phyloP scores from a whole-genome alignment of 331 rosid genomes.

The Quercus lobata region DNA sequence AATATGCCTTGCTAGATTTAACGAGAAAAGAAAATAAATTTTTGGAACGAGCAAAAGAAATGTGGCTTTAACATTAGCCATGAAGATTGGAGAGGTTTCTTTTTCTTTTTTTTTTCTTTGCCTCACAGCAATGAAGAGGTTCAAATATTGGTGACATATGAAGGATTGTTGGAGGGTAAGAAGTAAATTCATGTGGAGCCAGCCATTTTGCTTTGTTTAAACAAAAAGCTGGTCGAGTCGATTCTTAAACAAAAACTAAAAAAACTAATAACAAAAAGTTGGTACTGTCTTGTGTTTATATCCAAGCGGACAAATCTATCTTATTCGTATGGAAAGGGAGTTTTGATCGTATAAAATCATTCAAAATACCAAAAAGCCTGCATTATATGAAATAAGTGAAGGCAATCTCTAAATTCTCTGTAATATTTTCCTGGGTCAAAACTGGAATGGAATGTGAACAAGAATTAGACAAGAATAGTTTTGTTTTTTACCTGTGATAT shows the following conservation, averaged over 20 bases:
- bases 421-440: too few species aligned
- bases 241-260: too few species aligned
- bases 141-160: too few species aligned
- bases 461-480: too few species aligned
- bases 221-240: not conserved
- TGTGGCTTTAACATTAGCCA: too few species aligned
- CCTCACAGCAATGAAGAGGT: too few species aligned
- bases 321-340: not conserved
- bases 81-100: too few species aligned
- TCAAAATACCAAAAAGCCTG: slow-evolving; percentile 5
- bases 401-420: too few species aligned
- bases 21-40: not conserved
- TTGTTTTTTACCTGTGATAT: not conserved
- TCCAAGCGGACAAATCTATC: slow-evolving; percentile 3
- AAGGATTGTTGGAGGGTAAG: not conserved
- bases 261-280: too few species aligned
- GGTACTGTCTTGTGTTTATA: not conserved
- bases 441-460: too few species aligned
- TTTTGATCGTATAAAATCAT: not conserved
- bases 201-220: slow-evolving; percentile 6
- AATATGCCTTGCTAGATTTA: too few species aligned
- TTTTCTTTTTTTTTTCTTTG: too few species aligned
- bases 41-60: not conserved
- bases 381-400: not conserved
- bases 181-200: not conserved